Conservation (phyloP, 2,329 filamentous ascomycete genomes). For the Ambrosiella xylebori region DNA sequence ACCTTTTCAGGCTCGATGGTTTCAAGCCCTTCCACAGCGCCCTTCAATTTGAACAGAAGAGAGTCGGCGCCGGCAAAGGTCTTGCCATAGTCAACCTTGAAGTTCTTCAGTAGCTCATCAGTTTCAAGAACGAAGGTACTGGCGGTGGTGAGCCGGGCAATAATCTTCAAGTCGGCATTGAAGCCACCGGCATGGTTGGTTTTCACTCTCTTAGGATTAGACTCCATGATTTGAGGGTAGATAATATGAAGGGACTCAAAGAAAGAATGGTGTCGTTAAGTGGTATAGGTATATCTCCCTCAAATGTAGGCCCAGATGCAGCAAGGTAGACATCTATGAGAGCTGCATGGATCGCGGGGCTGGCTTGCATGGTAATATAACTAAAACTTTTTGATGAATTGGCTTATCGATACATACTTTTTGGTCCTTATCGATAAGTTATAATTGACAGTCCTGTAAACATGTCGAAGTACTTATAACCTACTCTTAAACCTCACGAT, state of each 20-base stretch:
- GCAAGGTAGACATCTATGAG: background rate
- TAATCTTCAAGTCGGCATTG: slow-evolving; percentile 24
- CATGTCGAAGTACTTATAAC: background rate
- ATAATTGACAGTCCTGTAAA: background rate
- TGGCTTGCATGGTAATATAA: background rate
- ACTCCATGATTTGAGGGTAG: slow-evolving; percentile 24
- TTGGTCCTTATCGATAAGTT: slow-evolving; percentile 4
- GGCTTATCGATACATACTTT: slow-evolving; percentile 12
- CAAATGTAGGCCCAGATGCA: background rate
- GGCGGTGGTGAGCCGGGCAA: slow-evolving; percentile 27
- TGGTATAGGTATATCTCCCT: too few relatives aligned
- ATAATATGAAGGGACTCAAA: background rate
- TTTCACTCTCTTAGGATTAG: slow-evolving; percentile 32
- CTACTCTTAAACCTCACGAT: background rate
- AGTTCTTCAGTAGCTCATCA: slow-evolving; percentile 39
- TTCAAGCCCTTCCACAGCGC: slow-evolving; percentile 32
- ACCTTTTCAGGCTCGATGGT: slow-evolving; percentile 34
- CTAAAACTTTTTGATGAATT: slow-evolving; percentile 11
- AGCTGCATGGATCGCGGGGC: background rate
- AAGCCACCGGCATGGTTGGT: slow-evolving; percentile 25
- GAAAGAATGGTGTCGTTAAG: background rate
- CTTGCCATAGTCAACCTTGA: slow-evolving; percentile 33
- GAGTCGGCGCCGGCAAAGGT: slow-evolving; percentile 31
- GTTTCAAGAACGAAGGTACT: slow-evolving; percentile 42
- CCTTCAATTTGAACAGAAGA: slow-evolving; percentile 35